Conservation (phyloP, 176 grass and related monocot species). For the Oryza glaberrima region DNA sequence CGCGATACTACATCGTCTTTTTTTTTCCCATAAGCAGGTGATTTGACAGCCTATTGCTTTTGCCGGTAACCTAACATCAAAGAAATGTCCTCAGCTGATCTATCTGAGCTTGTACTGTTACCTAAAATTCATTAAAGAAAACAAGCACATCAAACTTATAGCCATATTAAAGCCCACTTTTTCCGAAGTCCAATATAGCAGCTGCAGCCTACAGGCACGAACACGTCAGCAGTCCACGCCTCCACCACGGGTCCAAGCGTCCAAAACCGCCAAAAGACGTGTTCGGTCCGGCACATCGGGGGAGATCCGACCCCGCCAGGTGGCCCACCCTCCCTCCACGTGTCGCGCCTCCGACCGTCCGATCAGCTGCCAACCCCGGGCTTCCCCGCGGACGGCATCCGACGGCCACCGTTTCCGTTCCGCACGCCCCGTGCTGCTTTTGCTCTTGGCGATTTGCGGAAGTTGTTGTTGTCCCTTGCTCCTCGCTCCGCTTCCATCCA, state of each 20-base stretch:
- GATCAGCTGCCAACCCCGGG: neutral
- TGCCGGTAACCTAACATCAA: neutral
- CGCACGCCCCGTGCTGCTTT: slow-evolving; percentile 3
- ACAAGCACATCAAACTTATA: neutral
- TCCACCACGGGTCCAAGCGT: neutral
- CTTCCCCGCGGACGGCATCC: neutral
- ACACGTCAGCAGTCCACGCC: neutral
- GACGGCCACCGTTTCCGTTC: slow-evolving; percentile 18
- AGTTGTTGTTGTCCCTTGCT: slow-evolving; percentile 37
- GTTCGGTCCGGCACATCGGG: neutral
- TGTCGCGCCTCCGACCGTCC: neutral
- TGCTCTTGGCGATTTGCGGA: neutral
- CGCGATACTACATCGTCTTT: no score
- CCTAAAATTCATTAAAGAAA: neutral
- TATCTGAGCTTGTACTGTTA: neutral
- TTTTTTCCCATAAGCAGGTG: no score
- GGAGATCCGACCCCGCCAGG: slow-evolving; percentile 5
- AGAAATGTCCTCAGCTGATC: neutral
- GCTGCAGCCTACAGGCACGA: neutral
- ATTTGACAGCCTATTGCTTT: no score
- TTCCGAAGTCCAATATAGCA: neutral
- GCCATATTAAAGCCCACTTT: neutral
- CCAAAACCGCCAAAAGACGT: slow-evolving; percentile 25
- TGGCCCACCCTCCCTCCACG: neutral
- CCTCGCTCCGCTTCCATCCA: neutral